Conservation (phyloP, 2,329 filamentous ascomycete species). For the Lasiodiplodia citricola region DNA sequence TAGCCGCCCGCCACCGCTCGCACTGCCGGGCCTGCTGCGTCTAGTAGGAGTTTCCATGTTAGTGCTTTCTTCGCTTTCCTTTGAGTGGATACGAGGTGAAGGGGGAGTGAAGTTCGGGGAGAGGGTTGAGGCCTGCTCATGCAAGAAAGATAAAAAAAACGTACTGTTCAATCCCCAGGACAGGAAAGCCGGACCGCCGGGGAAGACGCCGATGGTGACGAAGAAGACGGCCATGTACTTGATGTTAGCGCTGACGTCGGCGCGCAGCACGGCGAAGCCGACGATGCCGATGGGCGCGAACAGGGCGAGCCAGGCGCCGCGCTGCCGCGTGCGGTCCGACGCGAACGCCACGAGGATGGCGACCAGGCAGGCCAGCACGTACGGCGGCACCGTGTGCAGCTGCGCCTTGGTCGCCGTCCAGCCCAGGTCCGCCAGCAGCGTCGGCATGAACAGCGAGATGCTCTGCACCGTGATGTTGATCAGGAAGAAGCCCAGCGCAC, state of each 20-base stretch:
- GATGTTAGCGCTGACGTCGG: conserved; percentile 49
- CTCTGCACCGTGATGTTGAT: conserved; percentile 66
- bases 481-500: conserved; percentile 63
- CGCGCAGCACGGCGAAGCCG: conserved; percentile 60
- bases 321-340: conserved; percentile 45
- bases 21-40: conserved; percentile 61
- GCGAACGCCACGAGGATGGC: conserved; percentile 44
- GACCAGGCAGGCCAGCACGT: conserved; percentile 43
- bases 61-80: conserved; percentile 45
- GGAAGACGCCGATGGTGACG: conserved; percentile 62
- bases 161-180: conserved; percentile 64
- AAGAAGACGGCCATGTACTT: conserved; percentile 62
- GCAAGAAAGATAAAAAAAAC: conserved; percentile 38
- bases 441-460: conserved; percentile 48
- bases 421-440: conserved; percentile 44
- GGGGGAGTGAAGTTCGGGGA: too few species aligned
- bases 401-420: conserved; percentile 46
- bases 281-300: conserved; percentile 51
- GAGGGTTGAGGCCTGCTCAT: conserved; percentile 53
- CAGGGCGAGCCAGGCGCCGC: conserved; percentile 44
- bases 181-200: conserved; percentile 63
- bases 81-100: conserved; percentile 32
- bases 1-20: conserved; percentile 62
- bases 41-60: conserved; percentile 34
- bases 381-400: conserved; percentile 47